A percentile compares a stretch with the other conserved stretches of the same genome.
These are phyloP conservation scores for Biscutella auriculata DNA, from an alignment of 441 rosid genomes.

Conservation along the genomic window DNA sequence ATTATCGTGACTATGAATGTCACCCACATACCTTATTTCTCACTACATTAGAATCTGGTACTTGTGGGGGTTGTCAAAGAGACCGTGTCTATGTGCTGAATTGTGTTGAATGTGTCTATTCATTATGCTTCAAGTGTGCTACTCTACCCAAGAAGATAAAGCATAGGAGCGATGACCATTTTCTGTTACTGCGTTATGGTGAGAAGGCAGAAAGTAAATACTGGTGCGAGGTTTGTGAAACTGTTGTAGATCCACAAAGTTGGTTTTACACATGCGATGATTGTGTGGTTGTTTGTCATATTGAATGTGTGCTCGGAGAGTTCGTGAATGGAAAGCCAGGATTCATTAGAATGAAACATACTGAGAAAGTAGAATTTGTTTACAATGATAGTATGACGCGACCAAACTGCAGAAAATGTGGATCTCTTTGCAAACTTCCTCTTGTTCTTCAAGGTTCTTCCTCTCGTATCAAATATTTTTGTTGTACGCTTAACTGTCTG, in stretches of 20 bases:
- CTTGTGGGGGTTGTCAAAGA: background rate
- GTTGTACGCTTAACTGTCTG: too few relatives aligned
- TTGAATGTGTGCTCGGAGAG: background rate
- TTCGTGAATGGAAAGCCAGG: conserved; percentile 1
- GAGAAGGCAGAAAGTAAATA: background rate
- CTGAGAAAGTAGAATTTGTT: too few relatives aligned
- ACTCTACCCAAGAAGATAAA: background rate
- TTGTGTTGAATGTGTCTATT: background rate
- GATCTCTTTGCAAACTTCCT: too few relatives aligned
- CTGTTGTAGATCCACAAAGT: background rate
- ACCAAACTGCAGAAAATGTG: too few relatives aligned
- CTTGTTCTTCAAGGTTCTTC: too few relatives aligned
- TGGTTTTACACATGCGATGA: conserved; percentile 6
- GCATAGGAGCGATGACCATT: conserved; percentile 9
- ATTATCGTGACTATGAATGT: background rate
- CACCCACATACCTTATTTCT: background rate
- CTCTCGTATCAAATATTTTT: too few relatives aligned
- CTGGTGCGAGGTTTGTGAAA: conserved; percentile 14
- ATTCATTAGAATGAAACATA: too few relatives aligned
- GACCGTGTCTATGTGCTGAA: background rate
- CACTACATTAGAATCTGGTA: background rate
- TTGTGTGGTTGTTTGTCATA: conserved; percentile 4
- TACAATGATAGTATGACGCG: too few relatives aligned
- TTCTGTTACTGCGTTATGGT: background rate
- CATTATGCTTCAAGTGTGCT: background rate